Evolutionary conservation across 2,329 filamentous ascomycete genomes (phyloP), one percentile per base, ranked within the genome.

Genomic region (Botrytis paeoniae): DNA sequence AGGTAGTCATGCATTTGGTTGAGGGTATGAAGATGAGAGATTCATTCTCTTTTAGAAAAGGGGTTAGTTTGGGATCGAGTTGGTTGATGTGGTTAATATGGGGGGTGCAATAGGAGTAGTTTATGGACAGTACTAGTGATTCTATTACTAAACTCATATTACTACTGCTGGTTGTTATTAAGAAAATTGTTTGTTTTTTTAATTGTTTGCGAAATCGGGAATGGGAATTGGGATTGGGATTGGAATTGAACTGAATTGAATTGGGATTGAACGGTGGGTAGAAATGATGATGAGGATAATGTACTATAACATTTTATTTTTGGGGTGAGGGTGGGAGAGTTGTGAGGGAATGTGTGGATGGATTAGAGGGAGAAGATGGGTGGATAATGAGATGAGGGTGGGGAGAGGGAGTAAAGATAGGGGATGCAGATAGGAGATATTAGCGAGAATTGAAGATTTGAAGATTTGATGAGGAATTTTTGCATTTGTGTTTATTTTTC

Each of bases 281-380:
- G 51, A 16, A 57, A 48, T 68, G 64, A 57, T 68, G 48, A 68
- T 20, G n/a, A 37, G 35, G 35, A 68, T 57, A 39, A 68, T 57
- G 48, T 68, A 68, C 35, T 68, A 68, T 41, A 68, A 32, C 51
- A 29, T 57, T 41, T 57, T 41, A 41, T 57, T 54, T 57, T 57
- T 25, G 48, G 10, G 8, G 64, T 51, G 43, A 32, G 45, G 18
- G 45, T 37, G 37, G 18, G 3, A 48, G 45, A 48, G 45, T 48
- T 48, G 20, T 25, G 48, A 20, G 25, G 25, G 9, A 7, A 22
- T 22, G 4, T 37, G 14, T 12, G 64, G 22, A 32, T n/a, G 48
- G 45, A 39, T 16, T 9, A 14, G 29, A 12, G 20, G 29, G 20
- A 16, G 41, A 6, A 5, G 41, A 35, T 25, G 32, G 3, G n/a